phyloP scores from a whole-genome alignment of 345 rosid genomes.

The Melastoma malabathricum region DNA sequence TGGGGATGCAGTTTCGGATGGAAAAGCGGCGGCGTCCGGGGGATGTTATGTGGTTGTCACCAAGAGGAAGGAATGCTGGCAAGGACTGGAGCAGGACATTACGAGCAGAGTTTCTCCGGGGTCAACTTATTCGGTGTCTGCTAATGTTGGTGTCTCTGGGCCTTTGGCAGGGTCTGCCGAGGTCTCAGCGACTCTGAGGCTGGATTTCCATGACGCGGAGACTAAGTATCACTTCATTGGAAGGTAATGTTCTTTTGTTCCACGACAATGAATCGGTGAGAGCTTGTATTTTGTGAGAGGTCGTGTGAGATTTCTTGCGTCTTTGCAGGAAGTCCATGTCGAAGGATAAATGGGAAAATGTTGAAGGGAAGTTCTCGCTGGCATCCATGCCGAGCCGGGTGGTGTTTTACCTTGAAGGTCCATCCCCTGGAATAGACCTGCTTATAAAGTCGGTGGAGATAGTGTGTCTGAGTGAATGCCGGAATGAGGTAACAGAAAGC shows the following conservation, averaged over 20 bases:
- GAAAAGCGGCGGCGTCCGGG: conserved; percentile 4
- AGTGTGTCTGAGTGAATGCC: conserved; percentile 27
- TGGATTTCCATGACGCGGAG: conserved; percentile 36
- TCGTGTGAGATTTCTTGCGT: neutral
- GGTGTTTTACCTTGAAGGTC: conserved; percentile 86
- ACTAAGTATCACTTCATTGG: conserved; percentile 45
- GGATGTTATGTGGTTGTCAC: conserved; percentile 58
- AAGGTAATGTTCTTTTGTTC: conserved; percentile 43
- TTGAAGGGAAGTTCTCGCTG: conserved; percentile 67
- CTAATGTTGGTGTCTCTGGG: conserved; percentile 62
- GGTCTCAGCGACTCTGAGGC: conserved; percentile 70
- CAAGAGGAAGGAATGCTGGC: conserved; percentile 81
- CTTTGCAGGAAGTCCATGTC: conserved; percentile 49
- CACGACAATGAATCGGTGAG: conserved; percentile 2
- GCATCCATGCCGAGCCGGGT: conserved; percentile 48
- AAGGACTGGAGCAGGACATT: conserved; percentile 88
- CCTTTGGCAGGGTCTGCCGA: conserved; percentile 37
- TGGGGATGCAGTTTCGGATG: conserved; percentile 16
- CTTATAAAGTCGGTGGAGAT: conserved; percentile 58
- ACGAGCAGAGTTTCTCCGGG: conserved; percentile 48
- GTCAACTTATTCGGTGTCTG: conserved; percentile 46
- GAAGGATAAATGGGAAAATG: conserved; percentile 51
- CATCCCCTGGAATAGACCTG: conserved; percentile 69
- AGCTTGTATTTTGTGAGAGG: neutral
- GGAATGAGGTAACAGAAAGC: conserved; percentile 24